Evolutionary conservation across 345 rosid species (phyloP), one percentile per base, ranked within the genome.

Genomic region (Citrus unshiu): DNA sequence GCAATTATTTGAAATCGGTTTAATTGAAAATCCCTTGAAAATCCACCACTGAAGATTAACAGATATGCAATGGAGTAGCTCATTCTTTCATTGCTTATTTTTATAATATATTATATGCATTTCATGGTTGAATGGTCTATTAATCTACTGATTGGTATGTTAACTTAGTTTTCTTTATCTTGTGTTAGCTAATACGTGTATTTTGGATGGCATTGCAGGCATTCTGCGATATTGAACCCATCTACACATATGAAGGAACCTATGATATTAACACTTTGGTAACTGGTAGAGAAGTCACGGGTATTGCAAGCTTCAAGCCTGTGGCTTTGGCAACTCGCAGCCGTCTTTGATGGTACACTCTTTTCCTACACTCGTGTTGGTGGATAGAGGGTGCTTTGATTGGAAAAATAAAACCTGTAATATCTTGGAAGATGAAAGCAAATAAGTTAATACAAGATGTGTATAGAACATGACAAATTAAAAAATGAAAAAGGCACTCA

Each of bases 141-240:
- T 21, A 58, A 32, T 19, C 19, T 16, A 32, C 8, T 54, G 29
- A 21, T 72, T 56, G 57, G 2, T 22, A 13, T n/a, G 40, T 37
- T 37, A 35, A 6, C 7, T 43, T 43, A 56, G 27, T 70, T 43
- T 40, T 72, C 9, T 13, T 1, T 32, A 66, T 9, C 62, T 19
- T 2, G 12, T 37, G 6, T 13, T 13, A 57, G n/a, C 49, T 25
- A 24, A 13, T 56, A 30, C 10, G 2, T 49, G 19, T 2, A 0
- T 49, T 32, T 51, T 29, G 64, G 54, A 35, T 75, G 5, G 40
- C 56, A 27, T 37, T 84, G 89, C 95, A 92, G 98, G 99, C 99
- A 71, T 93, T 96, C 81, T 94, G 99, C 72, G 99, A 94, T 87
- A 83, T 96, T 87, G 99, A 96, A 78, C 99, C 99, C 18, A 94